These are phyloP conservation scores for Trametes cinnabarina DNA, from an alignment of 768 basidiomycete species.

Conservation along the genomic window DNA sequence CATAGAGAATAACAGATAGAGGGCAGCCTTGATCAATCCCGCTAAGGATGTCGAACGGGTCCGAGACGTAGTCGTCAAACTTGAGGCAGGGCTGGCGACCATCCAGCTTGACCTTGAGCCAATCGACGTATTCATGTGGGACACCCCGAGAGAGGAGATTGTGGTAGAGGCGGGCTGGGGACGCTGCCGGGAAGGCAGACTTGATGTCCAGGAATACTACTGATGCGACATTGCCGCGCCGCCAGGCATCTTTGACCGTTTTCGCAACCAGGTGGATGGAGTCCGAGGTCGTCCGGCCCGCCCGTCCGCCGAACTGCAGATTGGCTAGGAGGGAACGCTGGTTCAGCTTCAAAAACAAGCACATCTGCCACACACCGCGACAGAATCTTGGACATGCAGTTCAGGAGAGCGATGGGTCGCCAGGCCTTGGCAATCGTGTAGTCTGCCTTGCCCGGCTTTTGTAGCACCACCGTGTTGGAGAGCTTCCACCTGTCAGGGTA, in stretches of 20 bases:
- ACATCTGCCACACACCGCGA: conserved; percentile 22
- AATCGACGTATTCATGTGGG: conserved; percentile 17
- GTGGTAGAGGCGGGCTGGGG: conserved; percentile 11
- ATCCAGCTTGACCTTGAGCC: conserved; percentile 15
- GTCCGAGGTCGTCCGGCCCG: conserved; percentile 24
- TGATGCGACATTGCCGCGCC: conserved; percentile 26
- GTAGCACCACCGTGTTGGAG: conserved; percentile 32
- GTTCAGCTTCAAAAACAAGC: conserved; percentile 6
- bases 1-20: conserved; percentile 29
- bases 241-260: conserved; percentile 25
- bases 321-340: conserved; percentile 9
- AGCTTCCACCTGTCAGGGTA: conserved; percentile 21
- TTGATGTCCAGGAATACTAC: conserved; percentile 34
- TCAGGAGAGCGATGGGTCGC: conserved; percentile 37
- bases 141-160: conserved; percentile 13
- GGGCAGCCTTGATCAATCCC: conserved; percentile 36
- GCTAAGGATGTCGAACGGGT: conserved; percentile 18
- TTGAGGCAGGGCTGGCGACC: conserved; percentile 19
- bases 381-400: conserved; percentile 24
- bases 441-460: conserved; percentile 36
- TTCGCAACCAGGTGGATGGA: conserved; percentile 23
- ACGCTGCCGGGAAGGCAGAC: conserved; percentile 28
- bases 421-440: conserved; percentile 37
- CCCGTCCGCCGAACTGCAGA: conserved; percentile 27
- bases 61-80: conserved; percentile 28